Percentiles rank a stretch among this genome's conserved stretches.
Evolutionary conservation across 345 rosid genomes (phyloP).

Genomic region (Eucalyptus regnans): DNA sequence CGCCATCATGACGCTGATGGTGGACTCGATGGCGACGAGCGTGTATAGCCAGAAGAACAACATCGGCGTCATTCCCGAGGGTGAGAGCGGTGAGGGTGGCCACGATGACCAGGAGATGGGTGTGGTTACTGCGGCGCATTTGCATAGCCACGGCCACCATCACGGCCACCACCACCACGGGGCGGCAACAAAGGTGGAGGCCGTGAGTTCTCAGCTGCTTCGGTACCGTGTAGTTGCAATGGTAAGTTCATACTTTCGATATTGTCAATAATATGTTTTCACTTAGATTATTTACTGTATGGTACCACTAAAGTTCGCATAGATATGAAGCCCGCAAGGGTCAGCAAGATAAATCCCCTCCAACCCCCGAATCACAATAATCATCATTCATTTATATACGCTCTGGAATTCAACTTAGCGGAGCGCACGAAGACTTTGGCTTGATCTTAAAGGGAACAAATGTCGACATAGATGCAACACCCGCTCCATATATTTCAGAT

Average conservation of each 20-base stretch:
- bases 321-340: not conserved
- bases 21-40: slow-evolving; percentile 48
- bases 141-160: not conserved
- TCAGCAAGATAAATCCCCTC: not conserved
- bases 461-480: not conserved
- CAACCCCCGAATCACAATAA: not conserved
- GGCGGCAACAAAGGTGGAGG: not conserved
- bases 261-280: not conserved
- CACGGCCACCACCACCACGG: not conserved
- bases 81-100: not conserved
- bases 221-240: not conserved
- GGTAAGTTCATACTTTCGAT: not conserved
- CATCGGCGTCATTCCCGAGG: not conserved
- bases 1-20: slow-evolving; percentile 37
- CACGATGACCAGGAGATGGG: not conserved
- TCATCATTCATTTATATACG: not conserved
- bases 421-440: not conserved
- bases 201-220: not conserved
- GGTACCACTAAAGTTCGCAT: not conserved
- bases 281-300: not conserved
- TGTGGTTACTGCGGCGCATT: not conserved
- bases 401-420: not conserved
- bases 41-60: not conserved
- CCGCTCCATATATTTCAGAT: not conserved
- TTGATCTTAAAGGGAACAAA: not conserved